Base-by-base conservation (phyloP, 129 eudicot species). In the Tanacetum coccineum region DNA sequence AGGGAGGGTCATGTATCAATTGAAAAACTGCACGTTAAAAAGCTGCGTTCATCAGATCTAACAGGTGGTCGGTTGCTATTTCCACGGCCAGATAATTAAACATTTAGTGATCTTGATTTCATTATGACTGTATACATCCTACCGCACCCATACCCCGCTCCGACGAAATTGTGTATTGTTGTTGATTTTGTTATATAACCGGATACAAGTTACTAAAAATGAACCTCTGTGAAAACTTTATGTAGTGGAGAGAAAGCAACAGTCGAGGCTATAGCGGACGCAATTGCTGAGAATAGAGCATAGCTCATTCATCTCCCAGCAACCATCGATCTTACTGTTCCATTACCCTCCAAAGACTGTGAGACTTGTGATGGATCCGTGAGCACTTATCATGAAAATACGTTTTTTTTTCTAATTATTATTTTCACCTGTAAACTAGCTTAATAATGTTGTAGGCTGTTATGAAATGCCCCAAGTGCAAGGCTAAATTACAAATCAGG, bases 331-430 rank as follows among this genome's bases (percentile, higher is more conserved):
- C 85, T 83, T 62, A 78, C 82, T 66, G 60, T 83, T 9, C 98
- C 98, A 39, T 70, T 92, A 77, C 96, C 98, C 28, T 80, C 91
- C 42, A 92, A 88, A 82, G 96, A 92, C 58, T 92, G 98, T 55
- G 89, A 91, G 40, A 68, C 49, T 69, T 92, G 98, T 84, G 89
- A 92, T 88, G 98, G 89, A 80, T 70, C 96, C n/a, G 96, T 92
- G 70, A 88, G 96, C 62, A 62, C 68, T 63, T 50, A 64, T 21
- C 20, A 53, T 49, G 18, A 42, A 50, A 64, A 40, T 6, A 17
- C 3, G 3, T 17, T 12, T 59, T 9, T 13, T 40, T 49, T 22
- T 22, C 25, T 22, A 22, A 22, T 22, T 22, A 22, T 22, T 0
- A 22, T 22, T 1, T 22, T 22, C 25, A 22, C 36, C n/a, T 65